Evolutionary conservation across 2,329 filamentous ascomycete species (phyloP).

Genomic region (Trichophyton schoenleinii): DNA sequence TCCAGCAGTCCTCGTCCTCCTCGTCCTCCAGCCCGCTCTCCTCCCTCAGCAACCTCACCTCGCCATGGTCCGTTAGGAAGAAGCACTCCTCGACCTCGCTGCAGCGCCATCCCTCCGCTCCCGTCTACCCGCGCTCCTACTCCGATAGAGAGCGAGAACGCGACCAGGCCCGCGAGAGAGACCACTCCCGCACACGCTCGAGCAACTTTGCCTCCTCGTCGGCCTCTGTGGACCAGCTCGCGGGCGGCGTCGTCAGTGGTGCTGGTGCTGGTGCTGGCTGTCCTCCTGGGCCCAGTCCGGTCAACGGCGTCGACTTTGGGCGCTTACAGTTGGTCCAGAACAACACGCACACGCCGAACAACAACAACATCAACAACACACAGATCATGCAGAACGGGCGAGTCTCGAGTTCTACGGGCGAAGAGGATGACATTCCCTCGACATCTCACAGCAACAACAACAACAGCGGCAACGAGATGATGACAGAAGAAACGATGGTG

Average conservation of each 20-base stretch:
- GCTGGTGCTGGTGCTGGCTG: slow-evolving; percentile 15
- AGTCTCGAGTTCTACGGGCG: neutral
- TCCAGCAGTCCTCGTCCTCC: neutral
- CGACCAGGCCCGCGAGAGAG: slow-evolving; percentile 19
- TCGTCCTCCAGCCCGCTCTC: slow-evolving; percentile 11
- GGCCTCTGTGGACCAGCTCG: slow-evolving; percentile 34
- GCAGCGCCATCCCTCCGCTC: slow-evolving; percentile 36
- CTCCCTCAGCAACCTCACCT: slow-evolving; percentile 13
- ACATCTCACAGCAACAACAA: neutral
- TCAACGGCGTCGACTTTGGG: neutral
- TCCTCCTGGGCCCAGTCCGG: too few species aligned
- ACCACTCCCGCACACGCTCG: slow-evolving; percentile 35
- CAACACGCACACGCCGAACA: neutral
- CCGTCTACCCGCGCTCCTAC: slow-evolving; percentile 33
- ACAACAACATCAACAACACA: neutral
- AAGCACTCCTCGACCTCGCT: slow-evolving; percentile 33
- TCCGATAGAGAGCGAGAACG: slow-evolving; percentile 14
- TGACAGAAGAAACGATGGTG: neutral
- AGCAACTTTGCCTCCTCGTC: slow-evolving; percentile 36
- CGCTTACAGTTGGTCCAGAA: neutral
- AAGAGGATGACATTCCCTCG: neutral
- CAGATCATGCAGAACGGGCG: neutral
- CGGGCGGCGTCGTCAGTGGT: slow-evolving; percentile 18
- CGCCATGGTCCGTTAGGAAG: slow-evolving; percentile 29
- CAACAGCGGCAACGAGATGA: neutral